Conservation (phyloP, 2,329 filamentous ascomycete species). For the Hansfordia pulvinata region DNA sequence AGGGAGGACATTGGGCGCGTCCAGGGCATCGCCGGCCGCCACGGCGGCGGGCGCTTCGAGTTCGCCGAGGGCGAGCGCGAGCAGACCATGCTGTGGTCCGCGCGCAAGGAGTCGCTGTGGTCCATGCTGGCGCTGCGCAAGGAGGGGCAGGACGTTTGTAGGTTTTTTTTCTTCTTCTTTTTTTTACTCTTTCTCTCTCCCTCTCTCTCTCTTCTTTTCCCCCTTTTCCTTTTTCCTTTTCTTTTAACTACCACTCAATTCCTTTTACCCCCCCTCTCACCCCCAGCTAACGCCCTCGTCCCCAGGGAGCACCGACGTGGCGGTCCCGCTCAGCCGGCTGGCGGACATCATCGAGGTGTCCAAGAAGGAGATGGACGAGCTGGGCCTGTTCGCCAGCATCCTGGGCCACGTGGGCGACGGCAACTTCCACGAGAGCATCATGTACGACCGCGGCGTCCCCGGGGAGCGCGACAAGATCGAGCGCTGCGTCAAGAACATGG, state of each 20-base stretch:
- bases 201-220: constrained; percentile 15
- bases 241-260: too few species aligned
- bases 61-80: constrained; percentile 62
- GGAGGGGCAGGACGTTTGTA: constrained; percentile 55
- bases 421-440: constrained; percentile 88
- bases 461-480: constrained; percentile 65
- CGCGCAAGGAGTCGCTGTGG: constrained; percentile 75
- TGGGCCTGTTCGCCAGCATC: constrained; percentile 77
- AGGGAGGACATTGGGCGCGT: constrained; percentile 63
- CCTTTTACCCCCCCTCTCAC: constrained; percentile 1
- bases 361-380: constrained; percentile 77
- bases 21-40: constrained; percentile 48
- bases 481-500: constrained; percentile 77
- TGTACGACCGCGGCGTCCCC: constrained; percentile 62
- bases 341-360: constrained; percentile 69
- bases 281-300: constrained; percentile 8
- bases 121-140: constrained; percentile 60
- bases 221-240: too few species aligned
- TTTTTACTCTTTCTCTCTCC: too few species aligned
- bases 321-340: constrained; percentile 63
- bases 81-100: constrained; percentile 65
- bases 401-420: constrained; percentile 86
- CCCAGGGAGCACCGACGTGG: constrained; percentile 67
- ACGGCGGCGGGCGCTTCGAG: constrained; percentile 57
- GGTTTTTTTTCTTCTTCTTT: too few species aligned